Base-by-base conservation (phyloP, 2,329 filamentous ascomycete species). In the Leptosphaerulina australis region DNA sequence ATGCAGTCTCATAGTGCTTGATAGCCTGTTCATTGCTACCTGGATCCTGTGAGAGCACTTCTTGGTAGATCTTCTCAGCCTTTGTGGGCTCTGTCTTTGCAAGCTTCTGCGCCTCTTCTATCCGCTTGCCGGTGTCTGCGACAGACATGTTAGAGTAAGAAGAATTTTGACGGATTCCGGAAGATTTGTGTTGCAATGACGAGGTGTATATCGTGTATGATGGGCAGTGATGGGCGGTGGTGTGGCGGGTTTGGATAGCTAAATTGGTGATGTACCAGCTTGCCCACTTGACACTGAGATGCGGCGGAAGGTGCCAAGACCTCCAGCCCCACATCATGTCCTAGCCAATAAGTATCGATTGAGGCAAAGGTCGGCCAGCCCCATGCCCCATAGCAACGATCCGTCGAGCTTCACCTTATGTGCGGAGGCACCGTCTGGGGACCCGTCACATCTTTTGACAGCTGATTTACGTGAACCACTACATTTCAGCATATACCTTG, bases 41-140 rank as follows among this genome's bases (percentile, higher is more conserved):
- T 17, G 92, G 91, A 28, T 90, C 86, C 76, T 90, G 88, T 44
- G 91, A 87, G 61, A 97, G 84, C 71, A 97, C 89, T 48, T 94
- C 88, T 76, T 93, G 91, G 82, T 93, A 97, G 72, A 90, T 85
- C 66, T 83, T 80, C 78, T 96, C 91, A 58, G 93, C 91, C 81
- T 94, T 90, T 67, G 83, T 79, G 60, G 92, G 88, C 70, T 96
- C 85, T 59, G 86, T 83, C 79, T 90, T 91, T 62, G 84, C 83
- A 69, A 93, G 79, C 79, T 88, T 86, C 81, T 93, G 87, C 73
- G 91, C 93, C 83, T 97, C 91, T 76, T 88, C 85, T 82, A 97
- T 87, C 80, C 88, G 82, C 73, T 82, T 79, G 62, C 81, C 78
- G 60, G 79, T 79, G 59, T 81, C 79, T 45, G 69, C 58, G 51